A percentile compares a stretch with the other conserved stretches of the same genome.
These are phyloP conservation scores for Aspergillus avenaceus DNA, from an alignment of 495 filamentous ascomycete genomes.

Conservation along the genomic window DNA sequence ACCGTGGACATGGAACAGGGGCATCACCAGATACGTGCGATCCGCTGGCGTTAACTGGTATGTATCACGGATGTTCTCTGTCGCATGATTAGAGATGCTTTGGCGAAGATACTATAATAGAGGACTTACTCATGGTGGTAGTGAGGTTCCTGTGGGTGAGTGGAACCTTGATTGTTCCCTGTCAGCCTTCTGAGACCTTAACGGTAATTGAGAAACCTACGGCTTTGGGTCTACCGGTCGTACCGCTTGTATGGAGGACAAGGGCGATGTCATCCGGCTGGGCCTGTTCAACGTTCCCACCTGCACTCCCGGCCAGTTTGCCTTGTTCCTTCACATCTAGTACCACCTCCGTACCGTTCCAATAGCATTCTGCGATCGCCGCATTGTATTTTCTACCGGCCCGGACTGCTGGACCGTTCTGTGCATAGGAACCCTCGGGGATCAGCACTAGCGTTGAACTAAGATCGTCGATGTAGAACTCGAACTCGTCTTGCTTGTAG, in stretches of 20 bases:
- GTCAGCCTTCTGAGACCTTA: neutral
- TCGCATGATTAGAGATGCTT: neutral
- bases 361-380: slow-evolving; percentile 77
- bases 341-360: slow-evolving; percentile 63
- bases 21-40: slow-evolving; percentile 85
- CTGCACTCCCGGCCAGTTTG: slow-evolving; percentile 52
- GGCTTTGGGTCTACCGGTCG: slow-evolving; percentile 79
- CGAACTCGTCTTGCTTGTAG: slow-evolving; percentile 83
- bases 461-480: slow-evolving; percentile 85
- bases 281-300: slow-evolving; percentile 47
- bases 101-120: neutral
- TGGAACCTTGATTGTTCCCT: slow-evolving; percentile 52
- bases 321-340: slow-evolving; percentile 71
- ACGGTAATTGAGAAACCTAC: slow-evolving; percentile 27
- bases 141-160: slow-evolving; percentile 77
- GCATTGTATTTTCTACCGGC: slow-evolving; percentile 72
- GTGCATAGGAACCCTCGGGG: slow-evolving; percentile 59
- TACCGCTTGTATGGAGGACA: slow-evolving; percentile 74
- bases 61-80: slow-evolving; percentile 69
- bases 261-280: slow-evolving; percentile 64
- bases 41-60: slow-evolving; percentile 65
- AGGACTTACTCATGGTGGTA: slow-evolving; percentile 61
- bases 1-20: slow-evolving; percentile 85
- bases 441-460: slow-evolving; percentile 70
- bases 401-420: slow-evolving; percentile 61